These are phyloP conservation scores for Brassica juncea DNA, from an alignment of 345 rosid genomes.

Conservation along the genomic window DNA sequence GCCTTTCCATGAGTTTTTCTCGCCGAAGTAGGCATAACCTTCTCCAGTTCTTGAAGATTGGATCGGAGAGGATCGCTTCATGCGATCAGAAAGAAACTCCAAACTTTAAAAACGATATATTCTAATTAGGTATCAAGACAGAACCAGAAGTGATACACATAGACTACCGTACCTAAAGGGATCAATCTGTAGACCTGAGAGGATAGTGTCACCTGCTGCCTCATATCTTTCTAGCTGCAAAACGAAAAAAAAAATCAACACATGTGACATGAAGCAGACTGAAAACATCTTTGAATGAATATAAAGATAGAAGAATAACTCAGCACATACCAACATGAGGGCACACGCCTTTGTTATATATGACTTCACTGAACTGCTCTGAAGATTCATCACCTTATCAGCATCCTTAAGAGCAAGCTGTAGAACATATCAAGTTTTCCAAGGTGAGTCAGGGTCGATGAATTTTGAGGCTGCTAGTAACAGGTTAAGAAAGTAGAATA, in stretches of 20 bases:
- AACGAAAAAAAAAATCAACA: background rate
- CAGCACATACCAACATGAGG: slow-evolving; percentile 65
- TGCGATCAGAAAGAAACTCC: slow-evolving; percentile 46
- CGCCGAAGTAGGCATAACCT: slow-evolving; percentile 36
- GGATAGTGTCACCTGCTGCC: slow-evolving; percentile 64
- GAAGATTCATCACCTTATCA: slow-evolving; percentile 65
- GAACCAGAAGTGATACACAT: slow-evolving; percentile 10
- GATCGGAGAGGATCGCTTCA: slow-evolving; percentile 79
- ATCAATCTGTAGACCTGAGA: slow-evolving; percentile 88
- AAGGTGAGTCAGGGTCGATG: slow-evolving; percentile 2
- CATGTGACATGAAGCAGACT: slow-evolving; percentile 9
- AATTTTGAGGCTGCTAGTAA: background rate
- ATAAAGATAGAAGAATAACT: background rate
- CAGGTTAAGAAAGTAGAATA: slow-evolving; percentile 22
- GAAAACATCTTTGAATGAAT: slow-evolving; percentile 14
- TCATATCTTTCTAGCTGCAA: slow-evolving; percentile 90
- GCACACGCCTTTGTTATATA: slow-evolving; percentile 68
- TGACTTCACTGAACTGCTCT: slow-evolving; percentile 55
- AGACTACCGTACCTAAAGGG: slow-evolving; percentile 67
- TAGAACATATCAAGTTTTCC: slow-evolving; percentile 25
- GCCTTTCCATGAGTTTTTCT: slow-evolving; percentile 49
- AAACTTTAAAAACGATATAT: slow-evolving; percentile 26
- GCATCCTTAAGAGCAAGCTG: slow-evolving; percentile 98
- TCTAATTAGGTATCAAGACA: background rate
- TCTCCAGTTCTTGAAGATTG: slow-evolving; percentile 69